These are phyloP conservation scores for Lactarius akahatsu DNA, from an alignment of 768 basidiomycete species.

Conservation along the genomic window DNA sequence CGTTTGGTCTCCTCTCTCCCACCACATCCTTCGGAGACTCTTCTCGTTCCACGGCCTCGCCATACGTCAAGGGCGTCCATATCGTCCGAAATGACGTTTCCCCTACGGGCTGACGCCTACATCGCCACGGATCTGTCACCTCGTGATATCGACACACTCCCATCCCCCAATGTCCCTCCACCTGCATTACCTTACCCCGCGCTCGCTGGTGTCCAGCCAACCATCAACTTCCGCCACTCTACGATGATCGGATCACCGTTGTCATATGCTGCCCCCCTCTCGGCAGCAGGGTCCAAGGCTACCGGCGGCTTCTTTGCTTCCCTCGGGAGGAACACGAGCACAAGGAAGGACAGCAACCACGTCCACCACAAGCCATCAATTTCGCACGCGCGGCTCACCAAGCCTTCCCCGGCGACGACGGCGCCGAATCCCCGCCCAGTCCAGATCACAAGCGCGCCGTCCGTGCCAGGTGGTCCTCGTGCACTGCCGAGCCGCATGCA, in stretches of 20 bases:
- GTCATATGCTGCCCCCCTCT: constrained; percentile 1
- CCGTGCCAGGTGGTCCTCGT: constrained; percentile 73
- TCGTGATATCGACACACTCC: constrained; percentile 43
- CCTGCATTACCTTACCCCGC: constrained; percentile 70
- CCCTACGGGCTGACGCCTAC: constrained; percentile 74
- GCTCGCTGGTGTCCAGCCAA: constrained; percentile 43
- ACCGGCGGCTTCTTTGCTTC: constrained; percentile 20
- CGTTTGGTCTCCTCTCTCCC: constrained; percentile 13
- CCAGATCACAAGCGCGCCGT: constrained; percentile 43
- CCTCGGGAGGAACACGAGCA: constrained; percentile 33
- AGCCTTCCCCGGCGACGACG: constrained; percentile 38
- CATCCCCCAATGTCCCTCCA: constrained; percentile 55
- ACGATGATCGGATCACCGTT: constrained; percentile 13
- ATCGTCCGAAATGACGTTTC: constrained; percentile 76
- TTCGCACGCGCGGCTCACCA: constrained; percentile 34
- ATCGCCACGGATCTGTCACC: constrained; percentile 69
- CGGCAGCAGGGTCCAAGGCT: constrained; percentile 5
- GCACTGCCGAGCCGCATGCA: constrained; percentile 59
- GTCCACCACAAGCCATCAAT: neutral
- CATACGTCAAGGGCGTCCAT: constrained; percentile 71
- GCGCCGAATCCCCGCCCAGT: constrained; percentile 37
- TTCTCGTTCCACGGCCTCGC: constrained; percentile 47
- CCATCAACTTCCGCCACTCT: constrained; percentile 22
- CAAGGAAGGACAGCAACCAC: constrained; percentile 1
- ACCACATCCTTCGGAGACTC: neutral